Evolutionary conservation across 768 basidiomycete species (phyloP).

Genomic region (Lactifluus volemus): DNA sequence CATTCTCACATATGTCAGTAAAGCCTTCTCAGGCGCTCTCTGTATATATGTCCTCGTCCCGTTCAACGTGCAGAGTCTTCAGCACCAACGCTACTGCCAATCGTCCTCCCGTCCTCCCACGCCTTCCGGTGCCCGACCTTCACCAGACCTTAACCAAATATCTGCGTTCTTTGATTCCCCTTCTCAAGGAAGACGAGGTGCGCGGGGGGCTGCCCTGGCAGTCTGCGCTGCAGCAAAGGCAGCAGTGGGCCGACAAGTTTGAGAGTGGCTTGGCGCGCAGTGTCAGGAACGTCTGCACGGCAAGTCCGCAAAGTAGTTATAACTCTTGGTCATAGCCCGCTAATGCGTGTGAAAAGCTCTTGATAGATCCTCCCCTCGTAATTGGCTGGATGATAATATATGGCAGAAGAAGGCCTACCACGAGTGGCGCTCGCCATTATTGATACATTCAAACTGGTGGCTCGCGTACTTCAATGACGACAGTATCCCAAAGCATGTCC

Average conservation of each 20-base stretch:
- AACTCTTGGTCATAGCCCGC: background rate
- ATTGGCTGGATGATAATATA: conserved; percentile 93
- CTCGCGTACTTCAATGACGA: conserved; percentile 72
- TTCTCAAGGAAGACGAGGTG: conserved; percentile 67
- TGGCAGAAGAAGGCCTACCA: conserved; percentile 87
- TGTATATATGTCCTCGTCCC: background rate
- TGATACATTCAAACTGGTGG: conserved; percentile 97
- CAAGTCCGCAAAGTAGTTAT: conserved; percentile 24
- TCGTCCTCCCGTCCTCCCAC: conserved; percentile 35
- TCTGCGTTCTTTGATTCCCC: conserved; percentile 65
- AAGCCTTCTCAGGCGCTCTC: background rate
- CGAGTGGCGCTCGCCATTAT: conserved; percentile 76
- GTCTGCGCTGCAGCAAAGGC: conserved; percentile 44
- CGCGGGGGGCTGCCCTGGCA: conserved; percentile 45
- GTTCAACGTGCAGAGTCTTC: background rate
- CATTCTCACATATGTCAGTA: conserved; percentile 4
- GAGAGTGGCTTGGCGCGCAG: conserved; percentile 55
- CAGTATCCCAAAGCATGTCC: conserved; percentile 39
- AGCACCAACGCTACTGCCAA: background rate
- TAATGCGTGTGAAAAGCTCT: conserved; percentile 47
- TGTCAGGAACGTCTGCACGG: conserved; percentile 72
- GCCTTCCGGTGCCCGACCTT: conserved; percentile 78
- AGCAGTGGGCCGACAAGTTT: conserved; percentile 60
- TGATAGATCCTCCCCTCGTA: conserved; percentile 73
- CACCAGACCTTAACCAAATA: conserved; percentile 69